Percentiles rank a stretch among this genome's conserved stretches.
Evolutionary conservation across 495 filamentous ascomycete species (phyloP).

Genomic region (Penicillium roqueforti): DNA sequence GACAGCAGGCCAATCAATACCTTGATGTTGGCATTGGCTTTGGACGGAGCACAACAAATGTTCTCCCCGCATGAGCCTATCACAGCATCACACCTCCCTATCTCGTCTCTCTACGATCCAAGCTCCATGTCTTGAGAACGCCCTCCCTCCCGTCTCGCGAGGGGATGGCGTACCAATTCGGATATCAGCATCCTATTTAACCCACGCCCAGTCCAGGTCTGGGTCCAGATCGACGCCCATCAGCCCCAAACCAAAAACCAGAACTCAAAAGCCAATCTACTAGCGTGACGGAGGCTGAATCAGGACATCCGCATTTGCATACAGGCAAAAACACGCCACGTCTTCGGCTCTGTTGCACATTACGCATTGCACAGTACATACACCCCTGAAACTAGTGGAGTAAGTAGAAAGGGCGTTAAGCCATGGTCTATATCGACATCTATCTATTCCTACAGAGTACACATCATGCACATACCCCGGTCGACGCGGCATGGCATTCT

Average conservation of each 20-base stretch:
- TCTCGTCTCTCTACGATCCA: not conserved
- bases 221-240: not conserved
- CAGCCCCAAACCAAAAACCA: not conserved
- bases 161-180: too few relatives aligned
- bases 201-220: not conserved
- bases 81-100: not conserved
- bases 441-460: not conserved
- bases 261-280: not conserved
- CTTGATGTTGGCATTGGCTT: too few relatives aligned
- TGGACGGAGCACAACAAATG: not conserved
- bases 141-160: not conserved
- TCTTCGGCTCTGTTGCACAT: not conserved
- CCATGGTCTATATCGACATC: not conserved
- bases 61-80: not conserved
- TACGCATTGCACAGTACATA: not conserved
- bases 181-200: not conserved
- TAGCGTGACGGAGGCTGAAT: not conserved
- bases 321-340: not conserved
- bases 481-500: conserved; percentile 1
- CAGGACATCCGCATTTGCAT: conserved; percentile 2
- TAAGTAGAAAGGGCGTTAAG: not conserved
- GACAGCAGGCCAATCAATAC: not conserved
- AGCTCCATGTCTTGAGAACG: not conserved
- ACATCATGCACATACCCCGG: not conserved
- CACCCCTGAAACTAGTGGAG: not conserved